Base-by-base conservation (phyloP, 2,329 filamentous ascomycete genomes). In the Diplodia mutila region DNA sequence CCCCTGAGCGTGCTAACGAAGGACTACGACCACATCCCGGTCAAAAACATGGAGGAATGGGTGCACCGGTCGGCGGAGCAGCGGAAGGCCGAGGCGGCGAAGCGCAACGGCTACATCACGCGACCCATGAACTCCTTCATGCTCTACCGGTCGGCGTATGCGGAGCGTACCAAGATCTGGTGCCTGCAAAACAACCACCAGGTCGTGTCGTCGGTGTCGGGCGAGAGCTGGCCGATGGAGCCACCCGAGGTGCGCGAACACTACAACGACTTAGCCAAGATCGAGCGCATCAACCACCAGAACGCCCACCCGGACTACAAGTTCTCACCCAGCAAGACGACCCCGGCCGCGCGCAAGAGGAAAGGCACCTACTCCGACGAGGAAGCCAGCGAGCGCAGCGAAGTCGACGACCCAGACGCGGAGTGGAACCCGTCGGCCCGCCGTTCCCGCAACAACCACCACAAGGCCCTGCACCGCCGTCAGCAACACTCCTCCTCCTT, bases 91-190 rank as follows among this genome's bases (percentile, higher is more conserved):
- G 93, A 97, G 77, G 88, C 90, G 11, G 85, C 88, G 52, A 86
- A 87, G 73, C 86, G 88, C 67, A 92, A 88, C 42, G 91, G 91
- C 29, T 93, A 94, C 76, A 86, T 98, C 72, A 93, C 94, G 74
- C 86, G 95, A 34, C 94, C 95, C 2, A 97, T 97, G 90, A 99
- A 99, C 78, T 94, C 92, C 0, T 99, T 98, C 82, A 97, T 99
- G 91, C 84, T 99, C 61, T 99, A 99, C 78, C 90, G 95, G 51
- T 97, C 95, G 71, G 92, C 93, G 7, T 97, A 92, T 76, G 92
- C 96, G 69, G 91, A 95, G 69, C 86, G 93, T 37, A 92, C 92
- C 68, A 97, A 97, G 79, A 84, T 87, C 63, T 92, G 89, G 84
- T 92, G 91, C 73, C 83, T 87, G 16, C 89, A 95, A 73, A 94